Evolutionary conservation across 805 yeast species (phyloP), one percentile per base, ranked within the genome.

Genomic region (Saturnispora dispora): DNA sequence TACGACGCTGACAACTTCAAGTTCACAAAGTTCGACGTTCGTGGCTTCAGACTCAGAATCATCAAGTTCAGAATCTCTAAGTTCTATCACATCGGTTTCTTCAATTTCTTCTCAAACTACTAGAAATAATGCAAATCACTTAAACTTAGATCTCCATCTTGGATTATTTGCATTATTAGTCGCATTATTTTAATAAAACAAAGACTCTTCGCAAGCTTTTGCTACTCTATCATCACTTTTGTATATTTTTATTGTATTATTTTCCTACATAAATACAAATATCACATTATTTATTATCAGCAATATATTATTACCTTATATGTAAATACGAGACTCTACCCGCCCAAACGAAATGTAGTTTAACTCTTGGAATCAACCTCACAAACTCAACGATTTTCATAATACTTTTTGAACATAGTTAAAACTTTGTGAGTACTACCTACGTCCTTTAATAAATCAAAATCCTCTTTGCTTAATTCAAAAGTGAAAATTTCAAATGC

Each of bases 401-500:
- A 53, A 17, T 10, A n/a, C 4, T 30, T 41, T 10, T 36, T 27
- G 28, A 53, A 53, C 18, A 36, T 22, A 25, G 51, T 48, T 33
- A 52, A 41, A 30, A 46, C 46, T 33, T 45, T 45, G 13, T 55
- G 56, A n/a, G 57, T 53, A 5, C 48, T 52, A 39, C 85, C 85
- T 10, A 71, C 57, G 17, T 65, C 54, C 4, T 72, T 60, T 47
- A 81, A 69, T 51, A 63, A 60, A 5, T 65, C 61, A 42, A 75
- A 74, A 55, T 85, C 93, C 1, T 67, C 78, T 1, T 65, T 58
- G 3, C 72, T 66, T 52, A 87, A 67, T 55, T 74, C 62, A 56
- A 86, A 83, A 33, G 72, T 73, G 56, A 79, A 80, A 33, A 83
- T 67, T 17, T 77, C 76, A 54, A 79, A 68, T 15, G 81, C 74